Evolutionary conservation across 1,284 basidiomycete species (phyloP).

Genomic region (Pholiota adiposa): DNA sequence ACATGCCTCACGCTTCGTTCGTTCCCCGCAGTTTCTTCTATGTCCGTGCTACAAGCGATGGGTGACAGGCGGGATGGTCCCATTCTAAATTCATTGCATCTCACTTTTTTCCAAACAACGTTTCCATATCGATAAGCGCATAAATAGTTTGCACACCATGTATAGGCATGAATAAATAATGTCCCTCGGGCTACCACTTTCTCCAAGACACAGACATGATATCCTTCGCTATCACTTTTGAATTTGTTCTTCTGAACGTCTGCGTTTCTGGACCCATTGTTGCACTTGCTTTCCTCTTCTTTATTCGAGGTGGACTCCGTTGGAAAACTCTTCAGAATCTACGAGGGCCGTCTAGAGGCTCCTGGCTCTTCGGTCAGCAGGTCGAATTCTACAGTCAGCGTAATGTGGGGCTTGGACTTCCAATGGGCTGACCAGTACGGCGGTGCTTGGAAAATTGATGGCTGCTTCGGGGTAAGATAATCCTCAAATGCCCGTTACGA

Average conservation of each 20-base stretch:
- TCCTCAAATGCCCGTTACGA: background rate
- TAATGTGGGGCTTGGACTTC: slow-evolving; percentile 12
- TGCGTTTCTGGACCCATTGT: slow-evolving; percentile 3
- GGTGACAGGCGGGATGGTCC: too few relatives aligned
- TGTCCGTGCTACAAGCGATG: too few relatives aligned
- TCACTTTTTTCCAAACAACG: too few relatives aligned
- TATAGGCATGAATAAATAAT: too few relatives aligned
- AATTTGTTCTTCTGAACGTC: background rate
- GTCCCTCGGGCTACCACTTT: too few relatives aligned
- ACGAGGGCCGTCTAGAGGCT: slow-evolving; percentile 3
- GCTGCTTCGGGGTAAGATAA: slow-evolving; percentile 11
- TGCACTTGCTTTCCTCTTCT: slow-evolving; percentile 1
- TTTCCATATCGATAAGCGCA: too few relatives aligned
- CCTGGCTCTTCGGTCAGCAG: slow-evolving; percentile 13
- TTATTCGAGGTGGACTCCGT: slow-evolving; percentile 5
- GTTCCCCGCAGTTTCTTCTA: too few relatives aligned
- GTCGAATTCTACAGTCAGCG: slow-evolving; percentile 11
- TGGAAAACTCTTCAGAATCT: slow-evolving; percentile 14
- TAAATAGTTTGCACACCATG: too few relatives aligned
- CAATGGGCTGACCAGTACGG: slow-evolving; percentile 11
- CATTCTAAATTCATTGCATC: too few relatives aligned
- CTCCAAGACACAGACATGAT: too few relatives aligned
- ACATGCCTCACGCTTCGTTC: too few relatives aligned
- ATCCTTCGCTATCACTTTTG: background rate
- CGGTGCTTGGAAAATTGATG: slow-evolving; percentile 15